Base-by-base conservation (phyloP, 2,329 filamentous ascomycete species). In the Xylariaceae sp. region DNA sequence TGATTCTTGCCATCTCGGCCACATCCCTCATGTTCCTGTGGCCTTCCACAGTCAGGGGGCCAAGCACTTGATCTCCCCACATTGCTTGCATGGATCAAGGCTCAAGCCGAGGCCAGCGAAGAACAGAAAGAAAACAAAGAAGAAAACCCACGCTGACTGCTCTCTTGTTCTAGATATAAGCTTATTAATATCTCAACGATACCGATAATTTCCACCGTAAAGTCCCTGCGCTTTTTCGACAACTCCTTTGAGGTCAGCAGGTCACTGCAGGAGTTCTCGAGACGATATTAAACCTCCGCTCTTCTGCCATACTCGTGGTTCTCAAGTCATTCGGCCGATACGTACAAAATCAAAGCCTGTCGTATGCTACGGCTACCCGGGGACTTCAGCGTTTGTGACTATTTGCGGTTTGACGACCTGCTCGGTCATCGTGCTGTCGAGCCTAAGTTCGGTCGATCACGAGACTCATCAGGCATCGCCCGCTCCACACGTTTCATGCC, bases 161-260 rank as follows among this genome's bases (percentile, higher is more conserved):
- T 39, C 36, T 42, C 40, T 35, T 15, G 3, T 19, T 22, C 27
- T 41, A 62, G 58, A 57, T 56, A 58, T 49, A 42, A 54, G 51
- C 40, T 61, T 62, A 56, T 54, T 64, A 63, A 64, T 64, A 59
- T 47, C 58, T 56, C 59, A 50, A 51, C 48, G 50, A 58, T 62
- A 54, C 40, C 57, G 56, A 60, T 60, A 61, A 59, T 60, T 54
- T 51, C 52, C 58, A 58, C 55, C 18, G 58, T 60, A 50, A 53
- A 49, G 54, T 41, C 62, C 59, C 58, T 57, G 51, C 59, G 57
- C 61, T 58, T 52, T 50, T 56, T 57, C 62, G 61, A 60, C 51
- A 58, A 76, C 81, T 85, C 82, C 83, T 86, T 86, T 86, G 82
- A 86, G 83, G 83, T 85, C 86, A 89, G 86, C 85, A 80, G 84